Evolutionary conservation across 768 basidiomycete species (phyloP), one percentile per base, ranked within the genome.

Genomic region (Pulveroboletus ravenelii): DNA sequence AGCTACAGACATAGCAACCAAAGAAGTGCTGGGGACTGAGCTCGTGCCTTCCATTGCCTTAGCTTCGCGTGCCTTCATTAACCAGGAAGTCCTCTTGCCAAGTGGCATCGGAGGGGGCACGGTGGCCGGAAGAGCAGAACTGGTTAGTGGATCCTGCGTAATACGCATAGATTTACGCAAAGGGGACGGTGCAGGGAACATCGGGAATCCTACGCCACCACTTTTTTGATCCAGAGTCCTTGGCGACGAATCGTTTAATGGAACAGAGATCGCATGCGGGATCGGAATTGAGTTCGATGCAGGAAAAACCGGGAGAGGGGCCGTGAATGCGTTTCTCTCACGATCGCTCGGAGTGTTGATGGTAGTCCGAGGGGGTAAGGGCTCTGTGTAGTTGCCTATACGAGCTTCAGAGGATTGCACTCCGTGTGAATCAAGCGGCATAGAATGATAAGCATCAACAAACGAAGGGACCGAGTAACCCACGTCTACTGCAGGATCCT

Each of bases 21-120:
- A 23, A 38, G 52, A 45, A 30, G 57, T 45, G 18, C 51, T 43
- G 25, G 64, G 47, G 27, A 65, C 57, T 68, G 78, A 50, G 27
- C 57, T 59, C 10, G 71, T 70, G 37, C 59, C 64, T 60, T 88
- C 88, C 61, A 81, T 69, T 15, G 85, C 85, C 55, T 85, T 85
- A 23, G 76, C 82, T 60, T 87, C 85, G 32, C 87, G 75, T 13
- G 84, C 89, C 59, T 87, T 88, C 67, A 79, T 80, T 47, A 91
- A 66, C 89, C 89, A 90, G 3, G 89, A 90, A 9, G 85, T 85
- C 30, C 88, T 80, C 59, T 87, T 89, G 3, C 79, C 80, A 10
- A 72, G 56, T 5, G 65, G 72, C 25, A 76, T 73, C 15, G 60
- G 62, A 37, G 55, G 59, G 10, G 63, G 60, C 3, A 74, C 76